Evolutionary conservation across 2,329 filamentous ascomycete species (phyloP).

Genomic region (Fusarium mexicanum): DNA sequence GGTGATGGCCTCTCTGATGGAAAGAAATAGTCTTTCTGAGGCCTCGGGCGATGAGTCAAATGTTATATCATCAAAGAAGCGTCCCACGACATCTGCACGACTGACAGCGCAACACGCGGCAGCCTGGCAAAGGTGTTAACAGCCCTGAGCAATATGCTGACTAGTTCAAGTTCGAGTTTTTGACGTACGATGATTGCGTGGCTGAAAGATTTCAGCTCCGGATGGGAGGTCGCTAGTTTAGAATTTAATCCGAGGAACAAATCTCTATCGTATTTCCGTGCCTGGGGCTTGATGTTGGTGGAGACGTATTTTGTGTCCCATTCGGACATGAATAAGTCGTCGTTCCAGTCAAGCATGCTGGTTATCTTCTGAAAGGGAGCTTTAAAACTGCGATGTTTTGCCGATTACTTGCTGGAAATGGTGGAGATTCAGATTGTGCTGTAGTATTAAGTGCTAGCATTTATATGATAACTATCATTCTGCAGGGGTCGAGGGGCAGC

Average conservation of each 20-base stretch:
- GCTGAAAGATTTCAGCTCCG: background rate
- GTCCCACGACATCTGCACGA: conserved; percentile 24
- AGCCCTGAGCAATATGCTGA: background rate
- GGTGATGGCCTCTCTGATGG: conserved; percentile 22
- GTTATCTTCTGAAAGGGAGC: background rate
- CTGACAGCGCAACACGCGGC: conserved; percentile 24
- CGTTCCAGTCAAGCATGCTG: conserved; percentile 25
- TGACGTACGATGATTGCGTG: conserved; percentile 15
- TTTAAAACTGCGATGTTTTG: too few species aligned
- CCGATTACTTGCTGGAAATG: background rate
- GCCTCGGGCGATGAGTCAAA: conserved; percentile 8
- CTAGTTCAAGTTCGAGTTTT: too few species aligned
- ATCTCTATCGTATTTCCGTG: conserved; percentile 9
- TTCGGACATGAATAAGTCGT: conserved; percentile 17
- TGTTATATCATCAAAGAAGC: conserved; percentile 25
- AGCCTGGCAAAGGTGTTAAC: background rate
- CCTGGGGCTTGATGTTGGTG: conserved; percentile 16
- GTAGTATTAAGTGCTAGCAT: background rate
- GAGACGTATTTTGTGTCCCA: conserved; percentile 30
- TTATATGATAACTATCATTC: background rate
- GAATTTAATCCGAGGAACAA: conserved; percentile 13
- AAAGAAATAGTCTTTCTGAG: conserved; percentile 16
- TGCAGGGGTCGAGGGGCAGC: too few species aligned
- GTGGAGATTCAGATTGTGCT: background rate
- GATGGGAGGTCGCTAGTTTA: background rate